Conservation (phyloP, 352 stramenopile species). For the Phytopythium aichiense region DNA sequence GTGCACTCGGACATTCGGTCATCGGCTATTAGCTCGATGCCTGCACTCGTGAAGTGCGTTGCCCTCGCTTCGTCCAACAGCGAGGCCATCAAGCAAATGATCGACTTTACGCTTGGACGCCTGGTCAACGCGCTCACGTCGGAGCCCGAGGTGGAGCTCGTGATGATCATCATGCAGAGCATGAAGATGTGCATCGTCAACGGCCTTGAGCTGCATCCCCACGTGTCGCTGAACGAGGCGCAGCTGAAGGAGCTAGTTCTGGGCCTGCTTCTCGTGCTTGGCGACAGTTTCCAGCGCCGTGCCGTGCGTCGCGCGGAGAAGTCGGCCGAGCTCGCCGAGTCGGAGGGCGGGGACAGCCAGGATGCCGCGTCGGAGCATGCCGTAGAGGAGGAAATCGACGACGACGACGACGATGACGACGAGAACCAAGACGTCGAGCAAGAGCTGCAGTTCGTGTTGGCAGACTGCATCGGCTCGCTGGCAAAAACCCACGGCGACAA, state of each 20-base stretch:
- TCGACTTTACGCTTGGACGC: conserved; percentile 78
- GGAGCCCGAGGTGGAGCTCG: conserved; percentile 79
- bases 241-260: conserved; percentile 72
- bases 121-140: conserved; percentile 75
- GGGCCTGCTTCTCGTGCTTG: conserved; percentile 66
- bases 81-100: conserved; percentile 77
- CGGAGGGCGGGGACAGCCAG: conserved; percentile 22
- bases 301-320: conserved; percentile 42
- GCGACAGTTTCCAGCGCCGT: conserved; percentile 78
- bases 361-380: conserved; percentile 22
- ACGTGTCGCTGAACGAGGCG: conserved; percentile 61
- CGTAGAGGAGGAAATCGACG: conserved; percentile 12
- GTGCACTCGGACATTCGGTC: conserved; percentile 83
- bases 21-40: conserved; percentile 78
- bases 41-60: conserved; percentile 71
- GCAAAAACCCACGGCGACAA: conserved; percentile 57
- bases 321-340: conserved; percentile 18
- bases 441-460: conserved; percentile 78
- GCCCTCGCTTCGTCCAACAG: conserved; percentile 39
- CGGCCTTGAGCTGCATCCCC: conserved; percentile 33
- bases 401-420: conserved; percentile 48
- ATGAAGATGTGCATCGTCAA: conserved; percentile 69
- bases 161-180: conserved; percentile 84
- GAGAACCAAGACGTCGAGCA: conserved; percentile 48
- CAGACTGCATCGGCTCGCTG: conserved; percentile 68